A percentile compares a stretch with the other conserved stretches of the same genome.
Evolutionary conservation across 306 rosid genomes (phyloP).

Genomic region (Arachis hypogaea): DNA sequence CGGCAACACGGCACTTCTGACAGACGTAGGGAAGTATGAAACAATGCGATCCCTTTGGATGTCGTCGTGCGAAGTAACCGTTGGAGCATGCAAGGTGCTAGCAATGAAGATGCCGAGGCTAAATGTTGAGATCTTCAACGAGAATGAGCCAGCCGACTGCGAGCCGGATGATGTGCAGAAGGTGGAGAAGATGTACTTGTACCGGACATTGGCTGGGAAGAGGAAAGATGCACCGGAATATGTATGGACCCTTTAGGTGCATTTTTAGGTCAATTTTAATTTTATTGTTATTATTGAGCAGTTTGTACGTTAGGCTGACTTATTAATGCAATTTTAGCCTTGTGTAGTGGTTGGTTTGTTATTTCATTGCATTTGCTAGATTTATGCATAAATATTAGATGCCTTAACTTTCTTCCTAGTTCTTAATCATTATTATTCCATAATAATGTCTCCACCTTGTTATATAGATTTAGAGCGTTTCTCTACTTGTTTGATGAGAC

Average conservation of each 20-base stretch:
- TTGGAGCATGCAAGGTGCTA: conserved; percentile 74
- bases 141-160: conserved; percentile 53
- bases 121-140: conserved; percentile 87
- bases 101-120: conserved; percentile 82
- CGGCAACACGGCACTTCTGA: conserved; percentile 76
- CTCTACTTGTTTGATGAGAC: not conserved
- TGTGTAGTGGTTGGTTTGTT: conserved; percentile 40
- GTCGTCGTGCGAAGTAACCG: conserved; percentile 89
- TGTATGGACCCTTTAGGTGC: conserved; percentile 83
- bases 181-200: conserved; percentile 89
- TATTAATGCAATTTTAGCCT: conserved; percentile 53
- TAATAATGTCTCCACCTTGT: not conserved
- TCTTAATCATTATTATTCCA: not conserved
- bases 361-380: conserved; percentile 35
- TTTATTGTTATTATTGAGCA: conserved; percentile 39
- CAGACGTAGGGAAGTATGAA: conserved; percentile 95
- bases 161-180: conserved; percentile 50
- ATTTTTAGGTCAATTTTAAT: conserved; percentile 36
- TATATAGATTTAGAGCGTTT: not conserved
- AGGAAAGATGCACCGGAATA: conserved; percentile 85
- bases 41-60: conserved; percentile 99
- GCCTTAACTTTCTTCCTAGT: not conserved
- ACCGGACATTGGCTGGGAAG: conserved; percentile 76
- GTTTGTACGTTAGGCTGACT: conserved; percentile 64
- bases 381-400: conserved; percentile 34